Evolutionary conservation across 257 asterid genomes (phyloP), one percentile per base, ranked within the genome.

Genomic region (Euphrasia confusa): DNA sequence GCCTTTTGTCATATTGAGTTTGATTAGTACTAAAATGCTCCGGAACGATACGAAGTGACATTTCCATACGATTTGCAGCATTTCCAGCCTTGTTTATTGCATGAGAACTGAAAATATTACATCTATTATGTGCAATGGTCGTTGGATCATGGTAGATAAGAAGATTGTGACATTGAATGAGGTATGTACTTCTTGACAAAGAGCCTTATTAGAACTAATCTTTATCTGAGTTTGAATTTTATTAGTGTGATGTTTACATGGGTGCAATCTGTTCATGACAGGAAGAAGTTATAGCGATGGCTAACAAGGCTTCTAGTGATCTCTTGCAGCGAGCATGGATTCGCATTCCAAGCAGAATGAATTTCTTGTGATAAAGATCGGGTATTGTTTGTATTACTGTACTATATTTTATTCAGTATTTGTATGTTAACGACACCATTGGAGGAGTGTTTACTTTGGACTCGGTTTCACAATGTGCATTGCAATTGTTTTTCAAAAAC

Each of bases 11-110:
- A 8, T 59, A 5, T 47, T n/a, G 13, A 10, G 35, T 15, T 0
- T 4, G 64, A 32, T 50, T 52, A 1, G 2, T 33, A 39, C 21
- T 2, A 17, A 10, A 42, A 37, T 66, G 60, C 6, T 65, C 5
- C 42, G 30, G 17, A 63, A 30, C 55, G 12, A 37, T 7, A 28
- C 62, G 17, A 66, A 14, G 24, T 42, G 67, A 71, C 45, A 59
- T 54, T 72, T 62, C 39, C 17, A 15, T 13, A 60, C 30, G 8
- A 24, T 44, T 68, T 32, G 89, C 86, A 88, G 96, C 86, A 83
- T 88, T 58, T 88, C 95, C 42, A 83, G 90, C 80, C 87, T 88
- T 13, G 95, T 85, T 47, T 88, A 83, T 71, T 69, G 90, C 82
- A 78, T 83, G 95, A 82, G 96, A 52, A 80, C 78, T 15, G 95